phyloP scores from a whole-genome alignment of 2,329 filamentous ascomycete species.

The Shiraia bambusicola region DNA sequence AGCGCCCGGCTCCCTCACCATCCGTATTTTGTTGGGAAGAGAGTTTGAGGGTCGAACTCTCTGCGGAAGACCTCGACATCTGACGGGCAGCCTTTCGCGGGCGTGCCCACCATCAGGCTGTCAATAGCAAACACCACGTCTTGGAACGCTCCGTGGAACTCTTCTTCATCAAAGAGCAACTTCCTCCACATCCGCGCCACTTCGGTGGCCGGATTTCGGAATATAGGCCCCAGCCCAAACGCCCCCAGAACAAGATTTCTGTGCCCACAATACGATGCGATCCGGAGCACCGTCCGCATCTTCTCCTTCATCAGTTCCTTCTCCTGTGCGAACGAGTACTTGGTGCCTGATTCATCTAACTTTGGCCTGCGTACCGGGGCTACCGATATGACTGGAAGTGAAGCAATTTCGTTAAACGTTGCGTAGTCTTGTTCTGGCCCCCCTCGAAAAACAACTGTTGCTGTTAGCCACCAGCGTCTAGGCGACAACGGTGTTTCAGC shows the following conservation, averaged over 20 bases:
- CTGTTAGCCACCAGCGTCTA: constrained; percentile 7
- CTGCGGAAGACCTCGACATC: constrained; percentile 46
- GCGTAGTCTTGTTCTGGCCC: constrained; percentile 58
- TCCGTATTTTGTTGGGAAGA: constrained; percentile 38
- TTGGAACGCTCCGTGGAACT: constrained; percentile 48
- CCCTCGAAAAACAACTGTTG: constrained; percentile 65
- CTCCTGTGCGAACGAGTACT: constrained; percentile 72
- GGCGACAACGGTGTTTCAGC: constrained; percentile 27
- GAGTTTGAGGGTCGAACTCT: constrained; percentile 42
- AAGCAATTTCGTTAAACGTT: constrained; percentile 49
- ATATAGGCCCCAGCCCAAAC: constrained; percentile 49
- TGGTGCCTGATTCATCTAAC: constrained; percentile 64
- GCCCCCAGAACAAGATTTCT: constrained; percentile 47
- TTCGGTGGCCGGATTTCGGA: constrained; percentile 48
- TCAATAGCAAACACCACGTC: constrained; percentile 51
- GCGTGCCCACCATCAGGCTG: constrained; percentile 33
- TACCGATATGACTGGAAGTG: constrained; percentile 72
- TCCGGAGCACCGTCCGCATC: constrained; percentile 68
- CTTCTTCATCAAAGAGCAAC: constrained; percentile 47
- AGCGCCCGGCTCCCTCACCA: constrained; percentile 15
- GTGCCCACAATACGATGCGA: constrained; percentile 56
- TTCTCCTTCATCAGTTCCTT: constrained; percentile 72
- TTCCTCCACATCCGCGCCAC: constrained; percentile 49
- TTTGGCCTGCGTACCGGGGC: constrained; percentile 73
- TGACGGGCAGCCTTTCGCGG: constrained; percentile 34